A percentile compares a stretch with the other conserved stretches of the same genome.
Evolutionary conservation across 495 filamentous ascomycete species (phyloP).

Genomic region (Penicillium atrosanguineum): DNA sequence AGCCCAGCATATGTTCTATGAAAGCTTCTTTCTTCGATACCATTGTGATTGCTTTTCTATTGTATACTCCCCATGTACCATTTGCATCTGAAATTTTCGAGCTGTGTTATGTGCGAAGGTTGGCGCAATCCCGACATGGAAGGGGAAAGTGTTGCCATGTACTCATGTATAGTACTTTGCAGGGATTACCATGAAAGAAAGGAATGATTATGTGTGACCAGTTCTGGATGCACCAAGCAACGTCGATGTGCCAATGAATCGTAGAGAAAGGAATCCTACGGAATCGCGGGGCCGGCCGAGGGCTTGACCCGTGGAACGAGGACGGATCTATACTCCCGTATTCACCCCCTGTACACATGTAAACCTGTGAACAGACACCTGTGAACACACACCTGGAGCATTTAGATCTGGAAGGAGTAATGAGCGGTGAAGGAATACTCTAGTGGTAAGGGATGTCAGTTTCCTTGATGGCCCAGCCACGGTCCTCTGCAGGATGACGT

Average conservation of each 20-base stretch:
- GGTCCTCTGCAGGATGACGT: slow-evolving; percentile 22
- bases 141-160: slow-evolving; percentile 5
- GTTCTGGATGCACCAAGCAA: slow-evolving; percentile 8
- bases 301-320: slow-evolving; percentile 20
- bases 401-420: neutral
- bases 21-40: slow-evolving; percentile 6
- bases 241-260: neutral
- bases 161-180: slow-evolving; percentile 13
- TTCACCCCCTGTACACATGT: neutral
- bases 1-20: neutral
- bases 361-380: too few relatives aligned
- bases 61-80: slow-evolving; percentile 22
- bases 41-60: neutral
- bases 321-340: neutral
- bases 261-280: neutral
- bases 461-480: slow-evolving; percentile 9
- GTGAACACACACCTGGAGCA: too few relatives aligned
- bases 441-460: slow-evolving; percentile 10
- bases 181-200: slow-evolving; percentile 15
- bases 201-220: slow-evolving; percentile 13
- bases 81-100: slow-evolving; percentile 7
- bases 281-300: slow-evolving; percentile 14
- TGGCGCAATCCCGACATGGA: neutral
- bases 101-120: slow-evolving; percentile 11
- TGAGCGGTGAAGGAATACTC: neutral